phyloP scores from a whole-genome alignment of 768 basidiomycete species.

The Suillus ampliporus region DNA sequence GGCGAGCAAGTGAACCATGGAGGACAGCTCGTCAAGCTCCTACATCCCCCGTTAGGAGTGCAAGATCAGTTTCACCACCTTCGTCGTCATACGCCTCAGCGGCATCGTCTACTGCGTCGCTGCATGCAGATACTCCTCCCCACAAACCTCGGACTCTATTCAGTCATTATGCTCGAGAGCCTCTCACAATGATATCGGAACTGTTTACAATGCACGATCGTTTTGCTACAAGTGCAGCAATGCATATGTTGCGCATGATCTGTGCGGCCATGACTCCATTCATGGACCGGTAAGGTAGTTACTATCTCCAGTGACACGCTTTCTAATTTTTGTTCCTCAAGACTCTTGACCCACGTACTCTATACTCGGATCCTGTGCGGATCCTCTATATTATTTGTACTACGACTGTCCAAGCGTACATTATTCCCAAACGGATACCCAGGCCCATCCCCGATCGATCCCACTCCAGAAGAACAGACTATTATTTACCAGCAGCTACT shows the following conservation, averaged over 20 bases:
- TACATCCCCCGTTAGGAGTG: constrained; percentile 8
- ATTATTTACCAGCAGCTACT: constrained; percentile 53
- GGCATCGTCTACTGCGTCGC: constrained; percentile 31
- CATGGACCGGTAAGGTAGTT: constrained; percentile 58
- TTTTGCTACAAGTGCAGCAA: constrained; percentile 50
- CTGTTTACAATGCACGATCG: constrained; percentile 55
- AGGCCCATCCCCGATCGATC: constrained; percentile 71
- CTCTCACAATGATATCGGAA: constrained; percentile 53
- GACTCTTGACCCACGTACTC: constrained; percentile 74
- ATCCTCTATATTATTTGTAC: constrained; percentile 54
- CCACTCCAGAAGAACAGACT: constrained; percentile 76
- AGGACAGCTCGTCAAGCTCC: constrained; percentile 2
- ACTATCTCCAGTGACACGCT: not conserved
- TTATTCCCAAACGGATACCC: constrained; percentile 94
- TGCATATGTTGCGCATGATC: constrained; percentile 53
- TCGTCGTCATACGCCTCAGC: constrained; percentile 24
- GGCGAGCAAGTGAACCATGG: not conserved
- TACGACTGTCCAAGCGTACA: constrained; percentile 64
- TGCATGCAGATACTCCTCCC: constrained; percentile 15
- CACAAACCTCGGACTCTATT: constrained; percentile 13
- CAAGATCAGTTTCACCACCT: constrained; percentile 13
- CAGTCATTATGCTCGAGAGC: constrained; percentile 45
- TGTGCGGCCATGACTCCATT: constrained; percentile 55
- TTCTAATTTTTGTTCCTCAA: constrained; percentile 30
- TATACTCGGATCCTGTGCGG: constrained; percentile 58